Base-by-base conservation (phyloP, 2,329 filamentous ascomycete species). In the Cadophora luteo-olivacea region DNA sequence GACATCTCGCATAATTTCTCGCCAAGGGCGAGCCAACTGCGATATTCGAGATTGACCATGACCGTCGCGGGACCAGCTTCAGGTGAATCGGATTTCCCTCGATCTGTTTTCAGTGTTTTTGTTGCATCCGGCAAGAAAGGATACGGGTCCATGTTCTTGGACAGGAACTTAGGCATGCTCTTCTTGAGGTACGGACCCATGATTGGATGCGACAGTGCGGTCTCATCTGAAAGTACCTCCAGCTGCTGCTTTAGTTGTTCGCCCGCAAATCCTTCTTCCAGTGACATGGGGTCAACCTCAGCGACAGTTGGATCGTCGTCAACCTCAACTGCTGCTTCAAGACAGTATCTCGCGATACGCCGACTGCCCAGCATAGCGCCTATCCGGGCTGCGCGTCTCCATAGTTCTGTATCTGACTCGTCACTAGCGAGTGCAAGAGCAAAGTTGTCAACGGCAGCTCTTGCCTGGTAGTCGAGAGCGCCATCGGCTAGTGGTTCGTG, bases 361-460 rank as follows among this genome's bases (percentile, higher is more conserved):
- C 81, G 76, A 70, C 88, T 90, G 55, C 84, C 85, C 54, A 91
- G 77, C 57, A 87, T 86, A 0, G 84, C 83, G 3, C 85, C 87
- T 55, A 90, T 84, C 3, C 88, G 84, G 0, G 87, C 86, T 2
- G 84, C 82, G 61, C 84, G 83, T 69, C 89, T 82, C 89, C 89
- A 91, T 8, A 91, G 80, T 74, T 91, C 89, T 1, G 89, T 88
- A 73, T 91, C 89, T 0, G 89, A 90, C 1, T 89, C 88, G 69
- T 91, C 89, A 63, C 88, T 86, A 69, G 89, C 88, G 6, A 91
- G 80, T 0, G 89, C 88, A 5, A 83, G 81, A 29, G 82, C 82
- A 76, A 89, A 90, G 72, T 87, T 84, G 68, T 85, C 80, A 5
- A 91, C 78, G 0, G 88, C 84, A 66, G 81, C 68, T 25, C 74